Percentiles rank a stretch among this genome's conserved stretches.
phyloP scores from a whole-genome alignment of 331 rosid species.

The Phaseolus coccineus region DNA sequence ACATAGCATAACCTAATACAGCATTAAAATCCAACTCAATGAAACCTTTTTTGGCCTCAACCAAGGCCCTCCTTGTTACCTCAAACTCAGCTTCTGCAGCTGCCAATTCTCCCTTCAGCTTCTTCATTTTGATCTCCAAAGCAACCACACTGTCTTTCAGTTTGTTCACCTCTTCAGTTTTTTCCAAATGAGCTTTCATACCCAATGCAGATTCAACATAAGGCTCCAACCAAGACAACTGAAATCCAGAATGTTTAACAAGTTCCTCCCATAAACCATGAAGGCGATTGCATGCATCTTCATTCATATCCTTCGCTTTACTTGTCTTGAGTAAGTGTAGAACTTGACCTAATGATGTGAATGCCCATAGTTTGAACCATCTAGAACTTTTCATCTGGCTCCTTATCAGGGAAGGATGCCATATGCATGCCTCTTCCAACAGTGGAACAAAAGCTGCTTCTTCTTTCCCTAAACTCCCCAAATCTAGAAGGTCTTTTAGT shows the following conservation, averaged over 20 bases:
- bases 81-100: slow-evolving; percentile 40
- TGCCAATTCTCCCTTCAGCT: slow-evolving; percentile 43
- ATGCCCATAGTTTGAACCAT: slow-evolving; percentile 47
- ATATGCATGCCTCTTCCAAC: slow-evolving; percentile 50
- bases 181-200: slow-evolving; percentile 16
- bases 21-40: slow-evolving; percentile 43
- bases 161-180: slow-evolving; percentile 2
- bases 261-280: slow-evolving; percentile 49
- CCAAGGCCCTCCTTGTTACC: slow-evolving; percentile 38
- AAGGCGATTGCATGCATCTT: slow-evolving; percentile 40
- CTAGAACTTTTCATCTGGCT: slow-evolving; percentile 41
- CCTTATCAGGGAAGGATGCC: slow-evolving; percentile 45
- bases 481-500: slow-evolving; percentile 46
- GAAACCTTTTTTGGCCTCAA: slow-evolving; percentile 28
- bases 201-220: slow-evolving; percentile 49
- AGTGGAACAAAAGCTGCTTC: slow-evolving; percentile 44
- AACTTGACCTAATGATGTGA: slow-evolving; percentile 50
- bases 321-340: slow-evolving; percentile 46
- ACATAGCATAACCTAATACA: slow-evolving; percentile 53
- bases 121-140: slow-evolving; percentile 42
- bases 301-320: slow-evolving; percentile 46
- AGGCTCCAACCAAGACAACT: slow-evolving; percentile 53
- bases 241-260: slow-evolving; percentile 43
- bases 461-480: slow-evolving; percentile 30
- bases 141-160: slow-evolving; percentile 8